These are phyloP conservation scores for Rhizomucor pusillus DNA, from an alignment of 371 early-diverging fungal genomes.

Conservation along the genomic window DNA sequence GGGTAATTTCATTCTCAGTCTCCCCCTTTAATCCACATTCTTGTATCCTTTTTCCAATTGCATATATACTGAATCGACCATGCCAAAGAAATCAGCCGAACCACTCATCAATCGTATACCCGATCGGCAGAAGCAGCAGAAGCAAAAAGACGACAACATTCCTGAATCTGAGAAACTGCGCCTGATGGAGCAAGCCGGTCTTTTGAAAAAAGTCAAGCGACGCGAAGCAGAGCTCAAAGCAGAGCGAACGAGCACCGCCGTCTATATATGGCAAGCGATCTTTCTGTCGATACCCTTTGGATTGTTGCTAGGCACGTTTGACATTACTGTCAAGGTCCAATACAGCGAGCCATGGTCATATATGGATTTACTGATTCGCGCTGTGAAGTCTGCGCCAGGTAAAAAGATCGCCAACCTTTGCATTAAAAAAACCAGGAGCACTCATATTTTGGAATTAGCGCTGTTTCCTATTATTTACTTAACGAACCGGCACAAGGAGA, in stretches of 20 bases:
- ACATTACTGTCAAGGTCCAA: constrained; percentile 58
- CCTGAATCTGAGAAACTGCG: constrained; percentile 46
- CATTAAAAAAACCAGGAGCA: neutral
- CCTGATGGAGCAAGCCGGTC: constrained; percentile 48
- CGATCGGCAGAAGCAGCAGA: neutral
- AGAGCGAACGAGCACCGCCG: constrained; percentile 25
- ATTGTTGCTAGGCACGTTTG: constrained; percentile 53
- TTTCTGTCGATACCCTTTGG: constrained; percentile 56
- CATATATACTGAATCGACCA: constrained; percentile 2
- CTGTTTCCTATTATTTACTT: constrained; percentile 53
- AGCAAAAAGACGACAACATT: constrained; percentile 16
- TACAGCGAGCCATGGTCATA: constrained; percentile 52
- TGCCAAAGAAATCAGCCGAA: constrained; percentile 5
- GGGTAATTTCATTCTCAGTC: no score
- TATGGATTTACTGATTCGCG: constrained; percentile 27
- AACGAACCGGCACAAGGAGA: constrained; percentile 51
- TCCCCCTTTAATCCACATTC: neutral
- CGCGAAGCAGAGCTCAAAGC: constrained; percentile 28
- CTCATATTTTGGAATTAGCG: constrained; percentile 27
- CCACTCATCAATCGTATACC: constrained; percentile 45
- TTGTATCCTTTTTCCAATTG: constrained; percentile 6
- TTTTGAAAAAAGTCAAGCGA: constrained; percentile 44
- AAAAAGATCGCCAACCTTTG: neutral
- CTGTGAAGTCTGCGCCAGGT: constrained; percentile 54
- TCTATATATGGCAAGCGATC: constrained; percentile 56